Conservation (phyloP, 148 eudicot genomes). For the Cornus controversa region DNA sequence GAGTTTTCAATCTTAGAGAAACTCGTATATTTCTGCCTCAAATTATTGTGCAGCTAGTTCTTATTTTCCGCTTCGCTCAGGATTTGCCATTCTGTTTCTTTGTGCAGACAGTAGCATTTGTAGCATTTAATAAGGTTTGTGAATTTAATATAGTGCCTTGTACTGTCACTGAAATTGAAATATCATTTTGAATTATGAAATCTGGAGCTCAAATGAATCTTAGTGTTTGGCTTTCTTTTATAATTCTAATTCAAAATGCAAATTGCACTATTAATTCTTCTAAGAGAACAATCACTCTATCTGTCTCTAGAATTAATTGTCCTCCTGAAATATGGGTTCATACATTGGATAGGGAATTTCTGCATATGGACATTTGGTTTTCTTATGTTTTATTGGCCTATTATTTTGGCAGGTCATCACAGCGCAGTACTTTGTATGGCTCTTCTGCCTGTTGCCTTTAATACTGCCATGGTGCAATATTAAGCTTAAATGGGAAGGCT, state of each 20-base stretch:
- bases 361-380: too few relatives aligned
- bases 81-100: too few relatives aligned
- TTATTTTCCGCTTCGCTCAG: too few relatives aligned
- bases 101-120: constrained; percentile 87
- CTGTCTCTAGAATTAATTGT: too few relatives aligned
- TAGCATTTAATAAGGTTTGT: constrained; percentile 92
- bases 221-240: neutral
- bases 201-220: too few relatives aligned
- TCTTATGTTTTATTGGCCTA: constrained; percentile 92
- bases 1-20: constrained; percentile 70
- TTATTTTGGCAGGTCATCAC: constrained; percentile 89
- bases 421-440: constrained; percentile 97
- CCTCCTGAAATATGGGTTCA: too few relatives aligned
- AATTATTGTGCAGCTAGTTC: constrained; percentile 50
- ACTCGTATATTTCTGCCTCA: constrained; percentile 88
- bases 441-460: constrained; percentile 82
- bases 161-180: neutral
- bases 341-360: too few relatives aligned
- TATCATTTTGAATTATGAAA: neutral
- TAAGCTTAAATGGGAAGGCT: constrained; percentile 82
- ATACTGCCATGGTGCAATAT: constrained; percentile 81
- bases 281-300: too few relatives aligned
- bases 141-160: neutral
- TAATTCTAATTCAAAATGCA: too few relatives aligned
- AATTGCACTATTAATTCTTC: too few relatives aligned